These are phyloP conservation scores for Thyridium curvatum DNA, from an alignment of 2,329 filamentous ascomycete genomes.

Conservation along the genomic window DNA sequence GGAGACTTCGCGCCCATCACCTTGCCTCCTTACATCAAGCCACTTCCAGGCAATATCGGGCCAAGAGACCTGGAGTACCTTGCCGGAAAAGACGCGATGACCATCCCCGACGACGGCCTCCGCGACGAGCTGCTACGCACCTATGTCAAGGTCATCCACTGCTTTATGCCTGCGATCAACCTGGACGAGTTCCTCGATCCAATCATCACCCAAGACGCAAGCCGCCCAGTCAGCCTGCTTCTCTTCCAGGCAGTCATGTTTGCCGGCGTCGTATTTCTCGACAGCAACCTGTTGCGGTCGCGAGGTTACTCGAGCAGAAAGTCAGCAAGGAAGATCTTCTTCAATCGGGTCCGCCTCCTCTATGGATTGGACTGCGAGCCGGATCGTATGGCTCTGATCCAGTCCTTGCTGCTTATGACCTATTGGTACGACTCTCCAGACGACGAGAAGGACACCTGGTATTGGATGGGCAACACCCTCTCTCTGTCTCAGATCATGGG, in stretches of 20 bases:
- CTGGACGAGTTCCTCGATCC: slow-evolving; percentile 21
- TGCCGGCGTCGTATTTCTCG: slow-evolving; percentile 57
- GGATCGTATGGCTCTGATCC: slow-evolving; percentile 60
- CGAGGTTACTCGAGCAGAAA: slow-evolving; percentile 56
- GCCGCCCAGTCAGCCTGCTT: slow-evolving; percentile 52
- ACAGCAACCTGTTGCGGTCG: slow-evolving; percentile 51
- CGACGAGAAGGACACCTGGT: slow-evolving; percentile 66
- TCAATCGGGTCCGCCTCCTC: slow-evolving; percentile 38
- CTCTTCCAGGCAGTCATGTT: slow-evolving; percentile 50
- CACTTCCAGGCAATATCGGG: slow-evolving; percentile 50
- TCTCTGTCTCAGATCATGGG: slow-evolving; percentile 65
- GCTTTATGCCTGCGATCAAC: slow-evolving; percentile 60
- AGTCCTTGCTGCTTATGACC: slow-evolving; percentile 59
- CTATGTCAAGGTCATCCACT: slow-evolving; percentile 43
- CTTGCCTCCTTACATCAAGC: slow-evolving; percentile 45
- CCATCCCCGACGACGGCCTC: slow-evolving; percentile 47
- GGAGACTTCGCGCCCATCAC: no score
- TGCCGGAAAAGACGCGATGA: slow-evolving; percentile 56
- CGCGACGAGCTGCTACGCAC: slow-evolving; percentile 49
- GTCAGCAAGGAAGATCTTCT: slow-evolving; percentile 58
- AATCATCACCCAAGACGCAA: slow-evolving; percentile 40
- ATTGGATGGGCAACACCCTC: slow-evolving; percentile 65
- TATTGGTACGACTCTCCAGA: slow-evolving; percentile 67
- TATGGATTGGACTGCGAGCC: slow-evolving; percentile 66
- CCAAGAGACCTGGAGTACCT: slow-evolving; percentile 55